Evolutionary conservation across 176 grass and related monocot species (phyloP).

Genomic region (Musa acuminata): DNA sequence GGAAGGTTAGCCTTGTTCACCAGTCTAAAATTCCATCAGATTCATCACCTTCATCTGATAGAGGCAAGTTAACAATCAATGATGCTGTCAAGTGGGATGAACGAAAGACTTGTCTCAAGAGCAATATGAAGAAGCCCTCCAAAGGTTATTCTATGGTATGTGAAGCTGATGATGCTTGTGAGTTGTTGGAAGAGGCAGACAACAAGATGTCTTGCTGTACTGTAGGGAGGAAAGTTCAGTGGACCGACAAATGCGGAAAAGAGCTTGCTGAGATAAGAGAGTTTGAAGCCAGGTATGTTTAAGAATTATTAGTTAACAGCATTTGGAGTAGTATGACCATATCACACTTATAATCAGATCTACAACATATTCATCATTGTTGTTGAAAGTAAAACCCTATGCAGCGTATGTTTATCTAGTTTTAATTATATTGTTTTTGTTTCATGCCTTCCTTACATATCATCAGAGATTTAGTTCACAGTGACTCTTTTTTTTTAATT

Average conservation of each 20-base stretch:
- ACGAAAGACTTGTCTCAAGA: slow-evolving; percentile 71
- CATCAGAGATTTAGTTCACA: not conserved
- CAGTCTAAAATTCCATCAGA: slow-evolving; percentile 25
- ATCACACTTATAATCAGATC: not conserved
- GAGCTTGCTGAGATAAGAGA: slow-evolving; percentile 97
- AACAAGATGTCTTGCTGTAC: slow-evolving; percentile 45
- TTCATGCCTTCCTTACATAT: not conserved
- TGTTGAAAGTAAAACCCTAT: not conserved
- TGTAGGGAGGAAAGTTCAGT: slow-evolving; percentile 88
- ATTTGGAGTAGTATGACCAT: not conserved
- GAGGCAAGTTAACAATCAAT: slow-evolving; percentile 24
- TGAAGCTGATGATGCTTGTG: slow-evolving; percentile 56
- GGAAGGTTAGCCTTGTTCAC: slow-evolving; percentile 21
- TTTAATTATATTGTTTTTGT: not conserved
- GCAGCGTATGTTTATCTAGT: not conserved
- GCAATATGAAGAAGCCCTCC: slow-evolving; percentile 58
- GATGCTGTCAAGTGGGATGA: slow-evolving; percentile 23
- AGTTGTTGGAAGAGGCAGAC: slow-evolving; percentile 70
- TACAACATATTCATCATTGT: not conserved
- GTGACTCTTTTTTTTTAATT: too few relatives aligned
- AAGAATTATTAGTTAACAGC: not conserved
- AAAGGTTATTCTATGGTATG: slow-evolving; percentile 36
- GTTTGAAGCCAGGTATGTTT: slow-evolving; percentile 76
- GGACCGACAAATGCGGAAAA: slow-evolving; percentile 95
- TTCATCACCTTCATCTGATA: slow-evolving; percentile 28